Base-by-base conservation (phyloP, 768 basidiomycete genomes). In the Dentipellis sp. region DNA sequence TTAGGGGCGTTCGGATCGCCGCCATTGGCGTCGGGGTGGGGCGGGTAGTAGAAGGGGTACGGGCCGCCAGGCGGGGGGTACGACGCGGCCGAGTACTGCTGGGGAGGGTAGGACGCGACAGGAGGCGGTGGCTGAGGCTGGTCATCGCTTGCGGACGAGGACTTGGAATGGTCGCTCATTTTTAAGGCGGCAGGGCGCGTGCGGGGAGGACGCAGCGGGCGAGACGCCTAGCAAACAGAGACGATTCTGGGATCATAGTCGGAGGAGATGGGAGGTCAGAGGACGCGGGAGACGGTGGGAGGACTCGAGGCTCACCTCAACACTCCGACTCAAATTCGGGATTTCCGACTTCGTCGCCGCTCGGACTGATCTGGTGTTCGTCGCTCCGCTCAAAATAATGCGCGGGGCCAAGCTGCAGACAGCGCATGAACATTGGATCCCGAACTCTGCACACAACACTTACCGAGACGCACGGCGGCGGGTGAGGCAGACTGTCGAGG, bases 291-390 rank as follows among this genome's bases (percentile, higher is more conserved):
- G 29, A 3, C 29, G 29, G 29, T 29, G 29, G 29, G 29, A 29
- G 29, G 29, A 29, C 29, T 29, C 29, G 29, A 29, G 51, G 59
- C 61, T 51, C 54, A 62, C 61, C 54, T 55, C 53, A 56, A 45
- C 42, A 45, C 48, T 50, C 61, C 52, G 23, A 56, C 42, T 39
- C 55, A 55, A 17, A 51, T 62, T 62, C 61, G 58, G 61, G 59
- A 60, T 60, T 62, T 62, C 56, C 56, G 59, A 62, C 59, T 55
- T 60, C 61, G 61, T 62, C 61, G 61, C 61, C 61, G 61, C 61
- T 62, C 61, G 56, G 61, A 62, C 61, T 60, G 39, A 45, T 51
- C 35, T 58, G 14, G 48, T 38, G 36, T 12, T 38, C 29, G 54
- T 46, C 42, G 59, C 61, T 62, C 61, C 61, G 61, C 61, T 59